phyloP scores from a whole-genome alignment of 305 asterid species.

The Lippia alba region DNA sequence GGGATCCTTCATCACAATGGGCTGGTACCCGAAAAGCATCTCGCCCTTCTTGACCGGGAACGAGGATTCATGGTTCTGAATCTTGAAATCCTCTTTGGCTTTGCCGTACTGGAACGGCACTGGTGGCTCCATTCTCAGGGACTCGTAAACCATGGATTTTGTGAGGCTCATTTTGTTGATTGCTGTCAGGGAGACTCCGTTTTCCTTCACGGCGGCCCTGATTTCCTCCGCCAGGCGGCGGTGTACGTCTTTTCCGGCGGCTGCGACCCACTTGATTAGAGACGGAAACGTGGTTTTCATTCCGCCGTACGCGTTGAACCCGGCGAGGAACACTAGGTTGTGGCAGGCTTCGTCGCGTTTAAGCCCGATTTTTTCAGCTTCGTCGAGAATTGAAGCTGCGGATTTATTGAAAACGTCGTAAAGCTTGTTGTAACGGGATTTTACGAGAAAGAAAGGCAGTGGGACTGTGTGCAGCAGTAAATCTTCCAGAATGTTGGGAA shows the following conservation, averaged over 20 bases:
- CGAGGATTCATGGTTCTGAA: slow-evolving; percentile 41
- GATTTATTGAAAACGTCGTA: slow-evolving; percentile 40
- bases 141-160: slow-evolving; percentile 52
- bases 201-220: slow-evolving; percentile 39
- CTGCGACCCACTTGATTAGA: slow-evolving; percentile 49
- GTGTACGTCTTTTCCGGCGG: slow-evolving; percentile 51
- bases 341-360: slow-evolving; percentile 63
- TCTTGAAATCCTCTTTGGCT: slow-evolving; percentile 42
- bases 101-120: slow-evolving; percentile 53
- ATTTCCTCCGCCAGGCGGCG: slow-evolving; percentile 49
- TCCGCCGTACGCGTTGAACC: slow-evolving; percentile 66
- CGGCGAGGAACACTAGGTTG: slow-evolving; percentile 59
- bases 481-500: slow-evolving; percentile 48
- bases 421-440: slow-evolving; percentile 43
- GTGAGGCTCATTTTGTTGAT: slow-evolving; percentile 38
- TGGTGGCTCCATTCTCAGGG: slow-evolving; percentile 48
- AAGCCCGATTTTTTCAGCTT: slow-evolving; percentile 46
- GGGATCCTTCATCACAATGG: slow-evolving; percentile 46
- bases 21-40: slow-evolving; percentile 54
- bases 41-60: slow-evolving; percentile 52
- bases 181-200: slow-evolving; percentile 35
- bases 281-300: slow-evolving; percentile 50
- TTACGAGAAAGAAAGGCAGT: slow-evolving; percentile 46
- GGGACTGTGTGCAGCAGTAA: slow-evolving; percentile 46
- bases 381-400: slow-evolving; percentile 44